Base-by-base conservation (phyloP, 805 yeast genomes). In the Jamesozyma rosinii region DNA sequence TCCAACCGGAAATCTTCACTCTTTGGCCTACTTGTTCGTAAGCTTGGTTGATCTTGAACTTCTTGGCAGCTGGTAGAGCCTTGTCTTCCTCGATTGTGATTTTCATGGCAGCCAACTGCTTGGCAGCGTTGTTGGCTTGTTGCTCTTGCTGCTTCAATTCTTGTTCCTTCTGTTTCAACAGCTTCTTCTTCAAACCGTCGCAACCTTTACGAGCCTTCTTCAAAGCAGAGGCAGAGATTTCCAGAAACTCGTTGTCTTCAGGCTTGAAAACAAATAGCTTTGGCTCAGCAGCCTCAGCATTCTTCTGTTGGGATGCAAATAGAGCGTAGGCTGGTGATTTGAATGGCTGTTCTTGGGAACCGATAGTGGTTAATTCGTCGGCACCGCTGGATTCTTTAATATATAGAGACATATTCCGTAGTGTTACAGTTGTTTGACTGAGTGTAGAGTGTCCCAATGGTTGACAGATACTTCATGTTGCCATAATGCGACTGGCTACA, bases 191-290 rank as follows among this genome's bases (percentile, higher is more conserved):
- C 50, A 92, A 70, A 4, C 95, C 90, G 29, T 89, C 97, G 44
- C 83, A 92, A 47, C 95, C 97, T 65, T 92, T 92, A 66, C 85
- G 86, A 55, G 97, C 97, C 69, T 90, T 92, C 70, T 92, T 92
- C 61, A 90, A 69, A 5, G 95, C 97, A 42, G 94, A 80, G 4
- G 95, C 87, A 15, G 88, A 72, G 59, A 94, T 89, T 56, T 83
- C 90, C 52, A 69, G 75, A 61, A 75, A 90, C 34, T 73, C 76
- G 26, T 54, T 53, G 13, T 58, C 63, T 46, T 61, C 65, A 14
- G 50, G 45, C 50, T 68, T 70, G 66, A 71, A 78, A 33, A 82
- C 75, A 36, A 74, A 68, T 32, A 83, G 59, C 55, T 76, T 77
- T 27, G 64, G 63, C 50, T 63, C 66, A 26, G 50, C 40, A 38